Percentiles rank a stretch among this genome's conserved stretches.
phyloP scores from a whole-genome alignment of 352 stramenopile species.

The Phytophthora lateralis region DNA sequence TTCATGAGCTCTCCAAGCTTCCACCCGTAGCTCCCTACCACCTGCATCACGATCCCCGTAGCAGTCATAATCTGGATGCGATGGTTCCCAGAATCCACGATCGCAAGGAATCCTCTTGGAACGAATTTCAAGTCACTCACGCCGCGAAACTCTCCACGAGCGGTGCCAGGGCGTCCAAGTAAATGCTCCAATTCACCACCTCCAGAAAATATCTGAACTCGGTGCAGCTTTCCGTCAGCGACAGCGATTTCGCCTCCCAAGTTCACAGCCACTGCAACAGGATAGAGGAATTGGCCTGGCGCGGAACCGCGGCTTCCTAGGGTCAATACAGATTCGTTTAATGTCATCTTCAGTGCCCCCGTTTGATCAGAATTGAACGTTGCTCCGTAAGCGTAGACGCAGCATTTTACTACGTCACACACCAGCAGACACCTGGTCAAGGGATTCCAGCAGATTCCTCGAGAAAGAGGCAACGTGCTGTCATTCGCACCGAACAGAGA shows the following conservation, averaged over 20 bases:
- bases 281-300: conserved; percentile 53
- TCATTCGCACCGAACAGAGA: conserved; percentile 10
- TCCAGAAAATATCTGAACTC: conserved; percentile 63
- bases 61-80: conserved; percentile 59
- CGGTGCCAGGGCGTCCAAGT: conserved; percentile 51
- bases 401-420: conserved; percentile 49
- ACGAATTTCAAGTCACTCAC: conserved; percentile 63
- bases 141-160: conserved; percentile 52
- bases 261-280: conserved; percentile 60
- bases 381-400: conserved; percentile 37
- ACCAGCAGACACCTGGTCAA: conserved; percentile 54
- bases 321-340: conserved; percentile 8
- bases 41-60: conserved; percentile 43
- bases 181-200: conserved; percentile 48
- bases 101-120: conserved; percentile 48
- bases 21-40: conserved; percentile 45
- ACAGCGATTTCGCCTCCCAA: conserved; percentile 58
- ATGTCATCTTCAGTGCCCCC: conserved; percentile 14
- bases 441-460: conserved; percentile 57
- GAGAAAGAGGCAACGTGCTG: conserved; percentile 23
- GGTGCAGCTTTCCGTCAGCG: conserved; percentile 56
- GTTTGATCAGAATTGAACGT: conserved; percentile 27
- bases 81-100: conserved; percentile 64
- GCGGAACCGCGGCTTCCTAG: conserved; percentile 47
- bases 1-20: conserved; percentile 36